Conservation (phyloP, 768 basidiomycete species). For the Leccinum ochraceum region DNA sequence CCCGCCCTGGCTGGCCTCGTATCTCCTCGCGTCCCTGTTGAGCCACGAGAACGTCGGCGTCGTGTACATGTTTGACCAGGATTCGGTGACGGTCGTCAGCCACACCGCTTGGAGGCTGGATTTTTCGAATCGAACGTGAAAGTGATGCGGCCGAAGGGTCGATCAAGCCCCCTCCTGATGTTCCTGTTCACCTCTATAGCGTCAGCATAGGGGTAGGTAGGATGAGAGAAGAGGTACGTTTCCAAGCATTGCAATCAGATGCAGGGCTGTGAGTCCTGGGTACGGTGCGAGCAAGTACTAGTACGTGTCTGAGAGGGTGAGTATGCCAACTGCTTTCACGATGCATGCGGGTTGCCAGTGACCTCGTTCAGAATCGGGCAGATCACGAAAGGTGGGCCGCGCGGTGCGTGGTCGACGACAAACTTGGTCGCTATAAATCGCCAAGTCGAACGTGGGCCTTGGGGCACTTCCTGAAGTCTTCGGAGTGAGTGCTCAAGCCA, state of each 20-base stretch:
- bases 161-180: constrained; percentile 22
- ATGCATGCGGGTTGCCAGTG: constrained; percentile 23
- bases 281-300: constrained; percentile 39
- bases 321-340: constrained; percentile 1
- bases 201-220: constrained; percentile 17
- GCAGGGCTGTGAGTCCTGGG: constrained; percentile 30
- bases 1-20: constrained; percentile 34
- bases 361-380: constrained; percentile 41
- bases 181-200: constrained; percentile 40
- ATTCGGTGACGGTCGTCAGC: constrained; percentile 37
- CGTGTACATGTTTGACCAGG: constrained; percentile 32
- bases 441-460: constrained; percentile 35
- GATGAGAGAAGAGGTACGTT: constrained; percentile 18
- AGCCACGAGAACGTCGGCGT: constrained; percentile 30
- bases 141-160: constrained; percentile 36
- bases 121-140: constrained; percentile 27
- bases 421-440: constrained; percentile 39
- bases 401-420: constrained; percentile 39
- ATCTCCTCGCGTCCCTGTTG: constrained; percentile 39
- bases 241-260: constrained; percentile 29
- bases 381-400: constrained; percentile 32
- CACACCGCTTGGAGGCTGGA: constrained; percentile 52
- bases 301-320: constrained; percentile 17
- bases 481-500: constrained; percentile 22
- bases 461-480: constrained; percentile 29